These are phyloP conservation scores for Prunus fruticosa DNA, from an alignment of 306 rosid species.

Conservation along the genomic window DNA sequence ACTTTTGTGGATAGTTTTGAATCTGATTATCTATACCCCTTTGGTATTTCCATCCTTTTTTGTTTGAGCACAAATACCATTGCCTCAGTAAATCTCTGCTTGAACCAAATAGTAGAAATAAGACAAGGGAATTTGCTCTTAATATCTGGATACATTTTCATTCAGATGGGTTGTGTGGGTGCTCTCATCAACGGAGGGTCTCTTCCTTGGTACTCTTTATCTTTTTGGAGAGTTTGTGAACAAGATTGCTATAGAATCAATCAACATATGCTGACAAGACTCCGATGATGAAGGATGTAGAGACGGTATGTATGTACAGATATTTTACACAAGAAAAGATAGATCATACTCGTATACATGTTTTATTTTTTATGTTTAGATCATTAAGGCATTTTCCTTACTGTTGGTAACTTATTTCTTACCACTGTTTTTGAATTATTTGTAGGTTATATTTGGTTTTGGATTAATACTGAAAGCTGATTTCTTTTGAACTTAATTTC, in stretches of 20 bases:
- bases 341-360: neutral
- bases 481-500: constrained; percentile 31
- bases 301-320: constrained; percentile 34
- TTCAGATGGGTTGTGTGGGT: constrained; percentile 86
- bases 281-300: constrained; percentile 55
- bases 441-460: neutral
- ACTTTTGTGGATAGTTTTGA: neutral
- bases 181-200: constrained; percentile 87
- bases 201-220: constrained; percentile 75
- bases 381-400: no score
- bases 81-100: neutral
- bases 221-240: constrained; percentile 65
- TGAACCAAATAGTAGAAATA: neutral
- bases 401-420: neutral
- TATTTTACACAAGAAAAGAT: no score
- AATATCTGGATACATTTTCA: constrained; percentile 3
- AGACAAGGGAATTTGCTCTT: constrained; percentile 2
- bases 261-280: constrained; percentile 17
- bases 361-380: neutral
- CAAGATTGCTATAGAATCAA: constrained; percentile 48
- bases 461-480: neutral
- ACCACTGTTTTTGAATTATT: neutral
- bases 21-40: neutral
- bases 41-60: no score
- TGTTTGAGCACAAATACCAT: no score